Evolutionary conservation across 495 filamentous ascomycete genomes (phyloP).

Genomic region (Penicillium lividum): DNA sequence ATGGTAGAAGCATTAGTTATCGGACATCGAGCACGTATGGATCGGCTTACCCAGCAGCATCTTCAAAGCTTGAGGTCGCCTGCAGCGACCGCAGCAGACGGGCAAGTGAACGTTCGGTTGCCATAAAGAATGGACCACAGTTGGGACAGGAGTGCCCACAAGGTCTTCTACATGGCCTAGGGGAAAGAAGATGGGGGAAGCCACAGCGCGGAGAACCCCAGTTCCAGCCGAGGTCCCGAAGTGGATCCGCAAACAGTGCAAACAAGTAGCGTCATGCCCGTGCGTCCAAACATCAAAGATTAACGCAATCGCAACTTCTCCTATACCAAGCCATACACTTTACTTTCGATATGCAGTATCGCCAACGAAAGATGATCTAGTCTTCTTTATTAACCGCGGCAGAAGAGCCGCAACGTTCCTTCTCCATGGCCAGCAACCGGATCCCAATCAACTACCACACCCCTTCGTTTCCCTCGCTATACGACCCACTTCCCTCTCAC

Average conservation of each 20-base stretch:
- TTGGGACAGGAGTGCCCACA: conserved; percentile 12
- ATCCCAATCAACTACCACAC: conserved; percentile 67
- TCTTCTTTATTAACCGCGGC: not conserved
- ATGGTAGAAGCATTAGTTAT: conserved; percentile 15
- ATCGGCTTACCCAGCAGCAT: conserved; percentile 53
- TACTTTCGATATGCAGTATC: not conserved
- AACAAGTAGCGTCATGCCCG: conserved; percentile 30
- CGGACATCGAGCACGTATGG: conserved; percentile 4
- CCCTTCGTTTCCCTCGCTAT: conserved; percentile 85
- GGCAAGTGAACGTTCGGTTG: conserved; percentile 53
- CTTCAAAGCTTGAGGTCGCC: conserved; percentile 47
- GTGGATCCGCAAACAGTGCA: conserved; percentile 41
- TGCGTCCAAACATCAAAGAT: conserved; percentile 5
- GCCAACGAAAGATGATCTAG: conserved; percentile 6
- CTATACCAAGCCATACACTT: not conserved
- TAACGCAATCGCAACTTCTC: not conserved
- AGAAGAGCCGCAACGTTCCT: conserved; percentile 3
- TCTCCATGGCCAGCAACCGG: conserved; percentile 43
- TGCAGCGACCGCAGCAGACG: conserved; percentile 56
- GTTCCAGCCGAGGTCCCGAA: conserved; percentile 41
- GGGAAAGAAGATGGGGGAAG: conserved; percentile 12
- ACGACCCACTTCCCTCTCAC: conserved; percentile 65
- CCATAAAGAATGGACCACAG: conserved; percentile 29
- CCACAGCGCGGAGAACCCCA: conserved; percentile 37
- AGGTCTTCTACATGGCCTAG: conserved; percentile 23